Evolutionary conservation across 139 green algal species (phyloP).

Genomic region (Gonium pectorale): DNA sequence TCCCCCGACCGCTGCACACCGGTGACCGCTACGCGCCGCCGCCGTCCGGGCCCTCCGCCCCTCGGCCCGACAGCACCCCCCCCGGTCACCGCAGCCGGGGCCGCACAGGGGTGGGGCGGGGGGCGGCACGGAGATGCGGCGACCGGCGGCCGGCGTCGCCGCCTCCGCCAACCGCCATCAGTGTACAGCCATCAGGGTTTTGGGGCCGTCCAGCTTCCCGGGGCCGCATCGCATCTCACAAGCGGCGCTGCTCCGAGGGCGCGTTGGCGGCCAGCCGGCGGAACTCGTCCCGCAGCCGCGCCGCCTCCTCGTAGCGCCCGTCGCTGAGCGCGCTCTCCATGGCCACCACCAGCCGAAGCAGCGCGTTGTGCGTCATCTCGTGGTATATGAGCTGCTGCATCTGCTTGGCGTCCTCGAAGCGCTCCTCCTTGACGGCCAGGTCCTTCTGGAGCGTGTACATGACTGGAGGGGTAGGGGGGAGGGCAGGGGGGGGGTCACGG

Average conservation of each 20-base stretch:
- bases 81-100: too few relatives aligned
- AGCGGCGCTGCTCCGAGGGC: conserved; percentile 32
- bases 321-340: conserved; percentile 70
- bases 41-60: too few relatives aligned
- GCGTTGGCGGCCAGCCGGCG: not conserved
- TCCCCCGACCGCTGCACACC: too few relatives aligned
- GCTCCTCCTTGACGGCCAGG: conserved; percentile 85
- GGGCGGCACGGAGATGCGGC: too few relatives aligned
- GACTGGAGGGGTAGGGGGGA: not conserved
- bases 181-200: too few relatives aligned
- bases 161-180: too few relatives aligned
- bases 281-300: conserved; percentile 63
- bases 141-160: too few relatives aligned
- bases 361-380: conserved; percentile 42
- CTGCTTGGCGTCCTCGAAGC: conserved; percentile 54
- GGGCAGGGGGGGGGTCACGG: not conserved
- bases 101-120: too few relatives aligned
- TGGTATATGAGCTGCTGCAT: conserved; percentile 58
- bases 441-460: conserved; percentile 81
- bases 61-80: too few relatives aligned
- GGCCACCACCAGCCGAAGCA: conserved; percentile 67
- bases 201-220: too few relatives aligned
- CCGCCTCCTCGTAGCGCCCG: conserved; percentile 65
- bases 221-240: too few relatives aligned
- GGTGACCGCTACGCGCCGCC: too few relatives aligned